phyloP scores from a whole-genome alignment of 2,329 filamentous ascomycete species.

The Cladophialophora yegresii region DNA sequence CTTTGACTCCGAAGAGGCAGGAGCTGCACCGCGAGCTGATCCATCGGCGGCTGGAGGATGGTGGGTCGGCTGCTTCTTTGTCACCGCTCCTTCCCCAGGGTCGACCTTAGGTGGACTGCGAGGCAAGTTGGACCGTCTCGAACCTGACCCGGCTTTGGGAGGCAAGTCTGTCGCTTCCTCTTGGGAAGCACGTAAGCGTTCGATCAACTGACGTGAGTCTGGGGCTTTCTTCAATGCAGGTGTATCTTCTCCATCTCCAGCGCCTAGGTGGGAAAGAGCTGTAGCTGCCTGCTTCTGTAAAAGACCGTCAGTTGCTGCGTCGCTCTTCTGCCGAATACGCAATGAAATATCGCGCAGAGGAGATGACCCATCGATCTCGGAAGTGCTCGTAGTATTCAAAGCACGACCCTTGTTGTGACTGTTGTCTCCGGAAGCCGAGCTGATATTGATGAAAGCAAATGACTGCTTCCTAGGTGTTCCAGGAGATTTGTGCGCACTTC shows the following conservation, averaged over 20 bases:
- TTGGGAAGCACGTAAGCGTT: slow-evolving; percentile 18
- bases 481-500: not conserved
- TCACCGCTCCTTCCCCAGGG: not conserved
- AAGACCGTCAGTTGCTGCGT: not conserved
- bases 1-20: not conserved
- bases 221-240: not conserved
- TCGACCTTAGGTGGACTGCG: not conserved
- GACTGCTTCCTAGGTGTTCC: slow-evolving; percentile 14
- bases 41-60: not conserved
- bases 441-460: slow-evolving; percentile 17
- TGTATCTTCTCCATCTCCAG: not conserved
- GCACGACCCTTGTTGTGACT: not conserved
- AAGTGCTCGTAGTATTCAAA: not conserved
- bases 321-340: not conserved
- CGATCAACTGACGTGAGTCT: not conserved
- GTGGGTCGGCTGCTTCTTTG: not conserved
- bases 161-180: not conserved
- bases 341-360: slow-evolving; percentile 11
- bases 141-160: not conserved
- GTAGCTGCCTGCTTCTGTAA: not conserved
- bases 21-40: not conserved
- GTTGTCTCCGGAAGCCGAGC: slow-evolving; percentile 7
- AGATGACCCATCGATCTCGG: slow-evolving; percentile 5
- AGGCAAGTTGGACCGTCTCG: not conserved
- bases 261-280: not conserved